Conservation (phyloP, 2,329 filamentous ascomycete species). For the Colletotrichum karsti region DNA sequence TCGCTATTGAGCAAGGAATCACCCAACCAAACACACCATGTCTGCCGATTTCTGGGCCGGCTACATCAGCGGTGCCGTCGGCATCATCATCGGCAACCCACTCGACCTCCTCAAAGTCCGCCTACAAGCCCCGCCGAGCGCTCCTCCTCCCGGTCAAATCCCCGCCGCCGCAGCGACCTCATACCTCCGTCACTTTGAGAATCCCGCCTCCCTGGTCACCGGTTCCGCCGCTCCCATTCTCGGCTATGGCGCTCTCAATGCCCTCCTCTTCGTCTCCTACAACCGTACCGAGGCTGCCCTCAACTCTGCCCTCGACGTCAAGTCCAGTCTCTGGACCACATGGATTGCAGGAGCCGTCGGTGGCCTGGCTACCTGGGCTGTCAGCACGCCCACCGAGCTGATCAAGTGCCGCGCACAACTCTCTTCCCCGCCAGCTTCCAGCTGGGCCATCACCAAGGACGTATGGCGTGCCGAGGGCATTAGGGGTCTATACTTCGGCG, state of each 20-base stretch:
- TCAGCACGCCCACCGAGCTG: slow-evolving; percentile 89
- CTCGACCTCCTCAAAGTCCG: slow-evolving; percentile 72
- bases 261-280: slow-evolving; percentile 88
- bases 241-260: slow-evolving; percentile 91
- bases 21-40: slow-evolving; percentile 57
- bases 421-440: slow-evolving; percentile 55
- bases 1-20: background rate
- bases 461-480: slow-evolving; percentile 67
- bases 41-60: slow-evolving; percentile 94
- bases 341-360: slow-evolving; percentile 84
- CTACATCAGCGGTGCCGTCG: slow-evolving; percentile 85
- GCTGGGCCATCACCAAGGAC: slow-evolving; percentile 70
- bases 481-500: slow-evolving; percentile 82
- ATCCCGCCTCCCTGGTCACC: slow-evolving; percentile 52
- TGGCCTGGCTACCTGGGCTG: slow-evolving; percentile 84
- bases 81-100: slow-evolving; percentile 53
- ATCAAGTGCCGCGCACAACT: slow-evolving; percentile 90
- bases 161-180: slow-evolving; percentile 31
- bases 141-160: slow-evolving; percentile 19
- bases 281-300: slow-evolving; percentile 81
- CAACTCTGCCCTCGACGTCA: slow-evolving; percentile 42
- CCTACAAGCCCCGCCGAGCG: slow-evolving; percentile 68
- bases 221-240: slow-evolving; percentile 87
- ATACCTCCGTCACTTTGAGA: slow-evolving; percentile 43
- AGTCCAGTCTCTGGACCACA: slow-evolving; percentile 68